Evolutionary conservation across 1,284 basidiomycete genomes (phyloP).

Genomic region (Phellinidium pouzarii): DNA sequence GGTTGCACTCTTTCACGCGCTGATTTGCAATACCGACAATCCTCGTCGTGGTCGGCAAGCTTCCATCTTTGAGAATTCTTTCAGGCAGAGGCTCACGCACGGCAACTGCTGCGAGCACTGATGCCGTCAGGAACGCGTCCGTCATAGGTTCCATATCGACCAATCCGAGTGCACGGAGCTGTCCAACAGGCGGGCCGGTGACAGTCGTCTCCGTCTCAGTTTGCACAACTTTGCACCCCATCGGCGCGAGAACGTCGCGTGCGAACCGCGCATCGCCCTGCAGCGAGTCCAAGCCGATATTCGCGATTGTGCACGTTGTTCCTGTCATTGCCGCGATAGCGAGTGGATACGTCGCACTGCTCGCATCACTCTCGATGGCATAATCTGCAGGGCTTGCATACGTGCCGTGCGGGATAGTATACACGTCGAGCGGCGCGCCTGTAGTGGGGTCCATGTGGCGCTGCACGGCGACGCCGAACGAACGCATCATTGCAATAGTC

Average conservation of each 20-base stretch:
- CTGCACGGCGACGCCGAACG: conserved; percentile 82
- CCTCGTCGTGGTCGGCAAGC: conserved; percentile 49
- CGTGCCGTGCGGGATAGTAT: conserved; percentile 78
- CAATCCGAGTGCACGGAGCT: conserved; percentile 77
- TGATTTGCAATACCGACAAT: conserved; percentile 98
- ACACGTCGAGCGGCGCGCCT: conserved; percentile 70
- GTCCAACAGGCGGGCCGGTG: conserved; percentile 77
- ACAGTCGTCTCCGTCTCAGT: conserved; percentile 90
- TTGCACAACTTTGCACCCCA: conserved; percentile 92
- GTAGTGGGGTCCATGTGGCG: conserved; percentile 60
- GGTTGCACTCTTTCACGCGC: conserved; percentile 96
- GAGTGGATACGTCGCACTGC: conserved; percentile 93
- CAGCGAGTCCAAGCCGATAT: conserved; percentile 86
- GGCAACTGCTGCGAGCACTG: conserved; percentile 86
- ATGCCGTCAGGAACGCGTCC: conserved; percentile 96
- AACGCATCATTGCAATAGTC: conserved; percentile 97
- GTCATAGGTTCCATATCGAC: conserved; percentile 99
- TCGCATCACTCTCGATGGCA: conserved; percentile 93
- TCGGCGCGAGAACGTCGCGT: conserved; percentile 85
- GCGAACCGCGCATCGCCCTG: conserved; percentile 98
- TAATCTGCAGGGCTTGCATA: conserved; percentile 82
- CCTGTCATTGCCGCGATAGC: conserved; percentile 97
- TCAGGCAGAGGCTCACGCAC: conserved; percentile 39
- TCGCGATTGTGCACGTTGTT: conserved; percentile 86
- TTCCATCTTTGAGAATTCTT: conserved; percentile 30